phyloP scores from a whole-genome alignment of 2,329 filamentous ascomycete genomes.

The Niveomyces coronatus region DNA sequence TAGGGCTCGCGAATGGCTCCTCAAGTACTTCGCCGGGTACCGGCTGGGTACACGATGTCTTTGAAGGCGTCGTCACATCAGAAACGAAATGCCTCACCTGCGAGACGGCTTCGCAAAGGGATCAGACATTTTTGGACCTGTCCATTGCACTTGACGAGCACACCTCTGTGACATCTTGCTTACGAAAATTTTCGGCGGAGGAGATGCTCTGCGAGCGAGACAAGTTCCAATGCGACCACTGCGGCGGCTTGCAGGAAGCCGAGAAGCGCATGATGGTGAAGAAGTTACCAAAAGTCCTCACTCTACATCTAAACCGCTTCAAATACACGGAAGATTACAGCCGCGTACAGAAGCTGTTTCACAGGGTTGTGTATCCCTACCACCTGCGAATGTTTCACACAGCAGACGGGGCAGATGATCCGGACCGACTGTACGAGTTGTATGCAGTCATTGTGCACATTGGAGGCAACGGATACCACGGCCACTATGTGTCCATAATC shows the following conservation, averaged over 20 bases:
- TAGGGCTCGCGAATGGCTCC: slow-evolving; percentile 24
- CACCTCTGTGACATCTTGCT: slow-evolving; percentile 88
- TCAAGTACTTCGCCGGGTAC: slow-evolving; percentile 51
- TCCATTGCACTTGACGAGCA: slow-evolving; percentile 95
- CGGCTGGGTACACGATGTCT: slow-evolving; percentile 94
- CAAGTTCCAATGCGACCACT: slow-evolving; percentile 98
- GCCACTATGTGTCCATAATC: slow-evolving; percentile 95
- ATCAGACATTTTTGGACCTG: slow-evolving; percentile 91
- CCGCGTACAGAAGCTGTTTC: slow-evolving; percentile 88
- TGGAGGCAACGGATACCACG: slow-evolving; percentile 91
- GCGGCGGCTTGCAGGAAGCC: slow-evolving; percentile 89
- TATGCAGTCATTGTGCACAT: slow-evolving; percentile 98
- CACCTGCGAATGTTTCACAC: slow-evolving; percentile 96
- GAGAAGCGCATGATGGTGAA: slow-evolving; percentile 99
- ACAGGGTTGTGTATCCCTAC: slow-evolving; percentile 93
- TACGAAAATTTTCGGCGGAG: slow-evolving; percentile 92
- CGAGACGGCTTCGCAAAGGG: slow-evolving; percentile 87
- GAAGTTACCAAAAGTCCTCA: slow-evolving; percentile 79
- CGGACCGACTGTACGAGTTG: slow-evolving; percentile 87
- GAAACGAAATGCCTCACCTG: slow-evolving; percentile 95
- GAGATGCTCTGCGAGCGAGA: slow-evolving; percentile 98
- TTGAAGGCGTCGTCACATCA: slow-evolving; percentile 87
- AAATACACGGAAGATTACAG: slow-evolving; percentile 97
- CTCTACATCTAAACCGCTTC: slow-evolving; percentile 90
- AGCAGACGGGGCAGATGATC: slow-evolving; percentile 87